These are phyloP conservation scores for Paulownia fortunei DNA, from an alignment of 257 asterid species.

Conservation along the genomic window DNA sequence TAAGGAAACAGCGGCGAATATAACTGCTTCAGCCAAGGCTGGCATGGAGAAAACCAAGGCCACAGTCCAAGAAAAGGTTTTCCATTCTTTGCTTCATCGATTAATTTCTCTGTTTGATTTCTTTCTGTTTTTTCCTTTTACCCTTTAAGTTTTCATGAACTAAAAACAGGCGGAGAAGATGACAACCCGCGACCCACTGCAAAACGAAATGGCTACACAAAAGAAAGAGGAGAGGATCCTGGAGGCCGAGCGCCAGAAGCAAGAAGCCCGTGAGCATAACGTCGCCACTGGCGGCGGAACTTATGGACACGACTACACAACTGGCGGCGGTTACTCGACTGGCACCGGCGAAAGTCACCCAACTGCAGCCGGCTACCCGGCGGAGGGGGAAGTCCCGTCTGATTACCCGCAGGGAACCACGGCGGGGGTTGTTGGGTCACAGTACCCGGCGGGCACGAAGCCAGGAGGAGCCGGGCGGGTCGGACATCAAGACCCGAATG, in stretches of 20 bases:
- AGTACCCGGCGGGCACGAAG: background rate
- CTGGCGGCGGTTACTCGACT: constrained; percentile 14
- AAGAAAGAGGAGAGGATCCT: constrained; percentile 45
- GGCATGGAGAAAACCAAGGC: constrained; percentile 78
- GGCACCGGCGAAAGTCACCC: background rate
- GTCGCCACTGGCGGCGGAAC: constrained; percentile 30
- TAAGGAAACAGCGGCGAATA: constrained; percentile 45
- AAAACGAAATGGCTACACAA: constrained; percentile 48
- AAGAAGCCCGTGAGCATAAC: constrained; percentile 31
- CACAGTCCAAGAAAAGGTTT: constrained; percentile 49
- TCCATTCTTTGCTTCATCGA: background rate
- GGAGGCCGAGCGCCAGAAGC: constrained; percentile 46
- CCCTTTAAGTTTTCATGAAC: background rate
- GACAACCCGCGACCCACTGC: constrained; percentile 50
- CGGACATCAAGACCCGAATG: constrained; percentile 18
- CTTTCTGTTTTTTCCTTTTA: background rate
- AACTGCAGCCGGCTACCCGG: background rate
- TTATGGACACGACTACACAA: constrained; percentile 2
- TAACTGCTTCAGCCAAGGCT: constrained; percentile 57
- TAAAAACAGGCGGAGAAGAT: constrained; percentile 39
- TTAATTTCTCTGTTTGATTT: background rate
- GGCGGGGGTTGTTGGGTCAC: background rate
- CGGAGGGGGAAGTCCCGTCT: background rate
- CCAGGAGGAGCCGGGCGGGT: background rate
- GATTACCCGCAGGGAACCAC: background rate